Conservation (phyloP, 441 rosid species). For the Daphne laureola region DNA sequence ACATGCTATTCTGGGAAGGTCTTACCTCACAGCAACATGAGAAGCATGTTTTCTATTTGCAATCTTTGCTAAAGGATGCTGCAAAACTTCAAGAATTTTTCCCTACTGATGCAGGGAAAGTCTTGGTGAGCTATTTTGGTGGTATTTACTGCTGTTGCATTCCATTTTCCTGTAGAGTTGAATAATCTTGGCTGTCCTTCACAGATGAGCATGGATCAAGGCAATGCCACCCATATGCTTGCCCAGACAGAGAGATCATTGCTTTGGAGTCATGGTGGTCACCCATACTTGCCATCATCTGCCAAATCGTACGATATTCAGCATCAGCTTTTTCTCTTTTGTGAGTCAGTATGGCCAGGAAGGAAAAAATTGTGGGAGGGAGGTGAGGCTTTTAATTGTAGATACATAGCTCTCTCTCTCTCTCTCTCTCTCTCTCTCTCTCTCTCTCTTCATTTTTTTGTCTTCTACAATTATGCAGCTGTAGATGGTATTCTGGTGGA, state of each 20-base stretch:
- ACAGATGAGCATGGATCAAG: slow-evolving; percentile 52
- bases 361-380: slow-evolving; percentile 27
- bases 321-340: slow-evolving; percentile 47
- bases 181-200: slow-evolving; percentile 15
- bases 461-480: slow-evolving; percentile 22
- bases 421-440: slow-evolving; percentile 10
- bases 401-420: slow-evolving; percentile 7
- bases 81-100: slow-evolving; percentile 41
- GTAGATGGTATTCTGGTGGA: slow-evolving; percentile 35
- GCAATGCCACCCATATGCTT: slow-evolving; percentile 32
- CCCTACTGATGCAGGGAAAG: slow-evolving; percentile 47
- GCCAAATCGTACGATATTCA: slow-evolving; percentile 45
- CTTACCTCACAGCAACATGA: slow-evolving; percentile 44
- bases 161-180: slow-evolving; percentile 4
- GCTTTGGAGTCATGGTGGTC: slow-evolving; percentile 95
- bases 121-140: slow-evolving; percentile 43
- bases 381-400: slow-evolving; percentile 35
- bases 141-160: background rate
- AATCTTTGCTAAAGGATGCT: slow-evolving; percentile 57
- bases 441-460: slow-evolving; percentile 11
- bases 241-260: slow-evolving; percentile 53
- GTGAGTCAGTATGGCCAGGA: slow-evolving; percentile 61
- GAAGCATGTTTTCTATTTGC: slow-evolving; percentile 46
- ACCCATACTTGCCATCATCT: slow-evolving; percentile 68
- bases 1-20: slow-evolving; percentile 64